phyloP scores from a whole-genome alignment of 441 rosid species.

The Populus hybrid region DNA sequence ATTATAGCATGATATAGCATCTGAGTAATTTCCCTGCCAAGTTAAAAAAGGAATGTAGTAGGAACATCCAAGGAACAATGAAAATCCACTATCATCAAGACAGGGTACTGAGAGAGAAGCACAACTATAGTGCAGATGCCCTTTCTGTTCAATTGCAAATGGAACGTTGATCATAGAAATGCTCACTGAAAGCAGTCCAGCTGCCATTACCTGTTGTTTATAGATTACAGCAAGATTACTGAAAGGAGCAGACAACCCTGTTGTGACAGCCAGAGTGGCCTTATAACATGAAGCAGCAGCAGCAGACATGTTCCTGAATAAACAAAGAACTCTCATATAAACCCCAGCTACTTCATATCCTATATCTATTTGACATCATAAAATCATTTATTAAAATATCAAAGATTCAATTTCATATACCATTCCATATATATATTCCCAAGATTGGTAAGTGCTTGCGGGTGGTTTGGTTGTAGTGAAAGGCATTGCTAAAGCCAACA shows the following conservation, averaged over 20 bases:
- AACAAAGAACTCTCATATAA: conserved; percentile 18
- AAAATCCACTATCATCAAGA: neutral
- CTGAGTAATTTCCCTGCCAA: conserved; percentile 83
- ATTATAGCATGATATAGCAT: conserved; percentile 98
- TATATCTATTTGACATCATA: neutral
- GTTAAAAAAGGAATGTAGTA: neutral
- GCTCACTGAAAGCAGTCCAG: neutral
- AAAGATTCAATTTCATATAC: conserved; percentile 37
- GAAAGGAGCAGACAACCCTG: conserved; percentile 97
- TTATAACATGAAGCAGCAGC: conserved; percentile 88
- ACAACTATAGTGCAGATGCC: neutral
- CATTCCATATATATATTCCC: conserved; percentile 99
- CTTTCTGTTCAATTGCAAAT: neutral
- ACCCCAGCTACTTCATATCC: neutral
- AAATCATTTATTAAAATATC: neutral
- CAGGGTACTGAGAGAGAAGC: neutral
- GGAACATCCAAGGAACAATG: neutral
- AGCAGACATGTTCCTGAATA: conserved; percentile 73
- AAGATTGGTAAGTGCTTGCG: conserved; percentile 96
- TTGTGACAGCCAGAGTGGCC: conserved; percentile 88
- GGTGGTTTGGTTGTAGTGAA: conserved; percentile 86
- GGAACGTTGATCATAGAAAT: neutral
- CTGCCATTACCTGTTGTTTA: conserved; percentile 79
- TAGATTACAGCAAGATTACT: conserved; percentile 95
- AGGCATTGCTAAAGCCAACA: conserved; percentile 83